These are phyloP conservation scores for sorghum (Sorghum bicolor) DNA, from an alignment of 176 grass and related monocot species.

Conservation along the genomic window DNA sequence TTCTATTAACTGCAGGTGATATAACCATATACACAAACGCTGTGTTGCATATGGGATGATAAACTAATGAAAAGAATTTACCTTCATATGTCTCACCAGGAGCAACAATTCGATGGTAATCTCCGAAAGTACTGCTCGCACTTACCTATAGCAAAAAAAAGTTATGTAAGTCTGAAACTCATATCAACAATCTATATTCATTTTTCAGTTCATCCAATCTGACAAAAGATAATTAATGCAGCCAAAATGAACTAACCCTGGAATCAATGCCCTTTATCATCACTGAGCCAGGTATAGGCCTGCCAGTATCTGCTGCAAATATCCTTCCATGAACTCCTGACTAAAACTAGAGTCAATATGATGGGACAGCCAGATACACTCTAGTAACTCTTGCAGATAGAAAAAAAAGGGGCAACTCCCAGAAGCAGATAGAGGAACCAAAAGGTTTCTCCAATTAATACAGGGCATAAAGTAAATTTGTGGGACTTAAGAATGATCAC, in stretches of 20 bases:
- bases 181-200: not conserved
- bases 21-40: not conserved
- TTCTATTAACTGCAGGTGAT: not conserved
- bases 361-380: not conserved
- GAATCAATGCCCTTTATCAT: slow-evolving; percentile 66
- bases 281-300: slow-evolving; percentile 63
- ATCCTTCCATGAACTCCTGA: slow-evolving; percentile 90
- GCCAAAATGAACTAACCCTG: slow-evolving; percentile 46
- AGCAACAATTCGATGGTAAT: slow-evolving; percentile 82
- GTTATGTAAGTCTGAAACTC: not conserved
- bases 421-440: not conserved
- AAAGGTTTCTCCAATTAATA: not conserved
- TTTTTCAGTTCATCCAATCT: slow-evolving; percentile 13
- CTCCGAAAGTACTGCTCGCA: slow-evolving; percentile 53
- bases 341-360: slow-evolving; percentile 49
- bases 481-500: not conserved
- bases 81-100: slow-evolving; percentile 79
- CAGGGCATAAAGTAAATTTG: not conserved
- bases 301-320: slow-evolving; percentile 77
- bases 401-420: not conserved
- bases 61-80: slow-evolving; percentile 16
- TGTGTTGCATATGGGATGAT: not conserved
- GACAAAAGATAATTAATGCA: not conserved
- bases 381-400: not conserved
- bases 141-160: slow-evolving; percentile 48